Evolutionary conservation across 2,329 filamentous ascomycete genomes (phyloP).

Genomic region (Shiraia bambusicola): DNA sequence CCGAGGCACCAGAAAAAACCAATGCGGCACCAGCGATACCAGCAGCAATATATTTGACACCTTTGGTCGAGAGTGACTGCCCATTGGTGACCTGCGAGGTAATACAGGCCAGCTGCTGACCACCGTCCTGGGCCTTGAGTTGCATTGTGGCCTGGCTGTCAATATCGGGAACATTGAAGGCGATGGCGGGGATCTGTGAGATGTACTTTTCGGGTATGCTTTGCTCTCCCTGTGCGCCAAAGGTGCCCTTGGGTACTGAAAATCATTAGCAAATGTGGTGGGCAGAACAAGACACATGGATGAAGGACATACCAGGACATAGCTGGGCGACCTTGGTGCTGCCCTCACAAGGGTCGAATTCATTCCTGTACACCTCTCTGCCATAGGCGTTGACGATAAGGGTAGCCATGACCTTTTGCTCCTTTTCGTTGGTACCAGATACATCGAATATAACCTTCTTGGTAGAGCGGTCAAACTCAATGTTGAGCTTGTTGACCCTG

Average conservation of each 20-base stretch:
- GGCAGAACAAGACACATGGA: constrained; percentile 4
- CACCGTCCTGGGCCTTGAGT: constrained; percentile 63
- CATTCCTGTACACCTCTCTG: constrained; percentile 72
- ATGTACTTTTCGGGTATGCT: constrained; percentile 71
- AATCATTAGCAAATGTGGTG: constrained; percentile 17
- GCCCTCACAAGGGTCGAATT: constrained; percentile 78
- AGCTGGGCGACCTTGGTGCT: constrained; percentile 69
- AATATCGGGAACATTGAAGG: constrained; percentile 88
- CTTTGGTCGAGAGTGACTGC: constrained; percentile 73
- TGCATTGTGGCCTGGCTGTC: constrained; percentile 80
- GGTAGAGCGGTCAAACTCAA: constrained; percentile 75
- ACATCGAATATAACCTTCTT: constrained; percentile 79
- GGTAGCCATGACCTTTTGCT: constrained; percentile 77
- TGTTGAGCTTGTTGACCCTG: constrained; percentile 70
- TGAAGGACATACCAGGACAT: constrained; percentile 69
- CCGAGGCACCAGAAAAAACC: constrained; percentile 69
- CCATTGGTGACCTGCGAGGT: constrained; percentile 81
- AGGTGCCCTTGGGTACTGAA: constrained; percentile 70
- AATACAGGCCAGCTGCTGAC: constrained; percentile 74
- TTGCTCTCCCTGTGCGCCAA: constrained; percentile 71
- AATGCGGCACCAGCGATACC: constrained; percentile 85
- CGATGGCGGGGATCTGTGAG: constrained; percentile 78
- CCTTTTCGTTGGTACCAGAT: constrained; percentile 69
- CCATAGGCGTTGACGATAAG: constrained; percentile 85
- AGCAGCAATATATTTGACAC: constrained; percentile 79